phyloP scores from a whole-genome alignment of 805 yeast species.

The Suhomyces kilbournensis region DNA sequence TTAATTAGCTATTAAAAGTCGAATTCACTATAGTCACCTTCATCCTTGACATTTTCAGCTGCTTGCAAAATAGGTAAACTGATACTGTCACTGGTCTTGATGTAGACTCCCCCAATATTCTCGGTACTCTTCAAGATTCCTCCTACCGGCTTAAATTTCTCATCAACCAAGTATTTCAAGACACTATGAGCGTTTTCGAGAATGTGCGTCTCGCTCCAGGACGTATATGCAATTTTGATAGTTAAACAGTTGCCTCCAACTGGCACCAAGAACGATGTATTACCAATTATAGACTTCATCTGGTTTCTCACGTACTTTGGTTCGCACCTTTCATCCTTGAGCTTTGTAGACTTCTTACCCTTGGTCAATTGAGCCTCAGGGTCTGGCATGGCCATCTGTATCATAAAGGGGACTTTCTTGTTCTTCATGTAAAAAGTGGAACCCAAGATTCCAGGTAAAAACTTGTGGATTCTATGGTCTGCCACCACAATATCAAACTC shows the following conservation, averaged over 20 bases:
- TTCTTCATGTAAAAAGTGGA: constrained; percentile 59
- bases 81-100: constrained; percentile 65
- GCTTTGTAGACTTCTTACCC: constrained; percentile 36
- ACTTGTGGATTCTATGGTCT: constrained; percentile 64
- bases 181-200: constrained; percentile 54
- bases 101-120: constrained; percentile 49
- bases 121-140: constrained; percentile 49
- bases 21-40: constrained; percentile 23
- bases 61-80: constrained; percentile 52
- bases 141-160: constrained; percentile 52
- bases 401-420: constrained; percentile 64
- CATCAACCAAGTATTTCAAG: constrained; percentile 44
- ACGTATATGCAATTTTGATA: constrained; percentile 56
- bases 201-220: constrained; percentile 41
- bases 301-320: constrained; percentile 63
- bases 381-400: constrained; percentile 53
- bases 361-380: constrained; percentile 31
- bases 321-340: constrained; percentile 61
- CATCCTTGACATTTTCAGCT: constrained; percentile 11
- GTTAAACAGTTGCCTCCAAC: constrained; percentile 59
- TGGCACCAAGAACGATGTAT: constrained; percentile 58
- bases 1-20: constrained; percentile 13
- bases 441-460: constrained; percentile 58
- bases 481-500: constrained; percentile 68
- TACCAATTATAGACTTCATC: constrained; percentile 58